A percentile compares a stretch with the other conserved stretches of the same genome.
Conservation (phyloP, 768 basidiomycete species). For the Pisolithus albus region DNA sequence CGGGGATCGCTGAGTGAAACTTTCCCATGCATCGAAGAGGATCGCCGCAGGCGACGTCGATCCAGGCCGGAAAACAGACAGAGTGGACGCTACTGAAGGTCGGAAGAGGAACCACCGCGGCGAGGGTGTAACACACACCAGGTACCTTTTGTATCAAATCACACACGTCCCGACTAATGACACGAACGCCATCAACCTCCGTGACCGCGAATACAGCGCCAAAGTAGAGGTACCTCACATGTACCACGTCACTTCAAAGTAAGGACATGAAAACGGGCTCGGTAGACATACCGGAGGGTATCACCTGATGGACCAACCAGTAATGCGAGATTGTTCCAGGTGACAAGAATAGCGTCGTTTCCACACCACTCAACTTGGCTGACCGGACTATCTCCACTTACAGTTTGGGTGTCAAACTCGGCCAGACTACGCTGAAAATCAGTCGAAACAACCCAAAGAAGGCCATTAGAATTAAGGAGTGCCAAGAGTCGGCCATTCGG, state of each 20-base stretch:
- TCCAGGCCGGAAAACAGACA: conserved; percentile 86
- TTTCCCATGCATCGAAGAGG: conserved; percentile 87
- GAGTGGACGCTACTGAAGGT: conserved; percentile 53
- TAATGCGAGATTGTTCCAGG: conserved; percentile 70
- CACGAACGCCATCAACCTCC: conserved; percentile 86
- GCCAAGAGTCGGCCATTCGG: conserved; percentile 93
- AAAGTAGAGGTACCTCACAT: conserved; percentile 66
- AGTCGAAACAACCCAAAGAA: conserved; percentile 90
- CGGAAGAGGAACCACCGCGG: not conserved
- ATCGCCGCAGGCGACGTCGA: conserved; percentile 90
- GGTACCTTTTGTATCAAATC: conserved; percentile 95
- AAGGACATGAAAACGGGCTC: not conserved
- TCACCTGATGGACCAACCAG: conserved; percentile 93
- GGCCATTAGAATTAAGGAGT: conserved; percentile 62
- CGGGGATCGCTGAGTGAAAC: conserved; percentile 75
- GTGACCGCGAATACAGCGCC: conserved; percentile 73
- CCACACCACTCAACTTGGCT: conserved; percentile 91
- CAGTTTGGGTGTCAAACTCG: conserved; percentile 69
- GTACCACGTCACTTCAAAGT: conserved; percentile 6
- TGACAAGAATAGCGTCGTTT: conserved; percentile 86
- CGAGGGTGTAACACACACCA: conserved; percentile 36
- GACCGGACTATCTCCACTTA: conserved; percentile 52
- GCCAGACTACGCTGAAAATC: conserved; percentile 87
- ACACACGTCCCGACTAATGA: conserved; percentile 70
- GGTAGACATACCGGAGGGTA: conserved; percentile 61